Percentiles rank a stretch among this genome's conserved stretches.
phyloP scores from a whole-genome alignment of 2,329 filamentous ascomycete species.

The Paraconiothyrium sp. region DNA sequence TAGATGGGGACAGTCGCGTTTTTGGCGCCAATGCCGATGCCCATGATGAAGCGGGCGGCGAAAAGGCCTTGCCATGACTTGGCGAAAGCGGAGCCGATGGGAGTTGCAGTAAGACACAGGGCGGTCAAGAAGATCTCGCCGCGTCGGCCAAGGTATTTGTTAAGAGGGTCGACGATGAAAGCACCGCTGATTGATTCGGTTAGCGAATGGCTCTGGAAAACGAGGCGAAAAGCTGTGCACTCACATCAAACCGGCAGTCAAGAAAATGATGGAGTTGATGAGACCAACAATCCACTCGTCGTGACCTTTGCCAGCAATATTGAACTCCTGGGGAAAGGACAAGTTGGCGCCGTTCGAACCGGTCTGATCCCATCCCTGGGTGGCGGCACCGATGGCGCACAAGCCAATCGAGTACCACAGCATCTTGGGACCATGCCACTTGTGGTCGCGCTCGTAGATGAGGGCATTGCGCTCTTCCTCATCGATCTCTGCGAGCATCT shows the following conservation, averaged over 20 bases:
- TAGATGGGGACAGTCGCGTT: slow-evolving; percentile 47
- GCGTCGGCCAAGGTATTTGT: slow-evolving; percentile 49
- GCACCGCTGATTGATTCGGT: slow-evolving; percentile 30
- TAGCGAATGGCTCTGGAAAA: not conserved
- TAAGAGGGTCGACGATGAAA: slow-evolving; percentile 49
- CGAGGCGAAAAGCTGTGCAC: slow-evolving; percentile 25
- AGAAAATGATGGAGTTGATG: slow-evolving; percentile 51
- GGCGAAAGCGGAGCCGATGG: slow-evolving; percentile 49
- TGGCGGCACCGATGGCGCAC: slow-evolving; percentile 75
- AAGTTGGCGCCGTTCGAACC: slow-evolving; percentile 65
- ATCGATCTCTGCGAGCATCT: slow-evolving; percentile 68
- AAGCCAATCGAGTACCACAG: slow-evolving; percentile 74
- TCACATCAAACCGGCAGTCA: slow-evolving; percentile 51
- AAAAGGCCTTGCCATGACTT: slow-evolving; percentile 50
- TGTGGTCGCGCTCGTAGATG: slow-evolving; percentile 70
- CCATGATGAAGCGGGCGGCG: slow-evolving; percentile 48
- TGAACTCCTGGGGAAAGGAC: slow-evolving; percentile 66
- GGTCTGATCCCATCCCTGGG: slow-evolving; percentile 73
- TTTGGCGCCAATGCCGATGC: slow-evolving; percentile 47
- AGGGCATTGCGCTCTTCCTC: slow-evolving; percentile 69
- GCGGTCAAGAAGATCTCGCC: slow-evolving; percentile 52
- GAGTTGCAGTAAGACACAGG: slow-evolving; percentile 46
- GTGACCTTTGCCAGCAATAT: slow-evolving; percentile 49
- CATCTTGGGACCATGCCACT: slow-evolving; percentile 66
- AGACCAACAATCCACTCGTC: slow-evolving; percentile 45